These are phyloP conservation scores for Diplodia corticola DNA, from an alignment of 2,329 filamentous ascomycete genomes.

Conservation along the genomic window DNA sequence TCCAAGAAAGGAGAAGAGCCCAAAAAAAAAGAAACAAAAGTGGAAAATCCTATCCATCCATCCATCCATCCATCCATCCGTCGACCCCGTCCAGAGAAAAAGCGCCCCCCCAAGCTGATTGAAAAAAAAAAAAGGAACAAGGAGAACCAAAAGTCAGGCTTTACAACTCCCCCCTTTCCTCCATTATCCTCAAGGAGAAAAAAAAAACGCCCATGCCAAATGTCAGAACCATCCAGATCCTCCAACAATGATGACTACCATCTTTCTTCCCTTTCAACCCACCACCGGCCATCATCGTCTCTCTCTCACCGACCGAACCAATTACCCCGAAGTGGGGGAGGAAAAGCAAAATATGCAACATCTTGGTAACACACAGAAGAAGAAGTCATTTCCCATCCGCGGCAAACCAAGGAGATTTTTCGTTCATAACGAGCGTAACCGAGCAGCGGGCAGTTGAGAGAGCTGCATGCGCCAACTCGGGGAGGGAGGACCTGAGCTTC, in stretches of 20 bases:
- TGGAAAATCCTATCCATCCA: not conserved
- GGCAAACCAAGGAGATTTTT: conserved; percentile 8
- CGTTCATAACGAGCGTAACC: not conserved
- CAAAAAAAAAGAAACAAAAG: not conserved
- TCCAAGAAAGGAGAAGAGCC: not conserved
- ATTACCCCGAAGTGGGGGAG: not conserved
- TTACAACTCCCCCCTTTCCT: not conserved
- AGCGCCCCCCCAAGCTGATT: not conserved
- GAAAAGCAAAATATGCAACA: not conserved
- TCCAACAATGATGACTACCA: not conserved
- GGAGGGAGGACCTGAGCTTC: not conserved
- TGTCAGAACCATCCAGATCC: not conserved
- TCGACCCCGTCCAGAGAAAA: not conserved
- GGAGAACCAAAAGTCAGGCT: not conserved
- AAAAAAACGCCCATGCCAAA: not conserved
- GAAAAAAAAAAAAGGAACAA: not conserved
- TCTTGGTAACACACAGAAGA: not conserved
- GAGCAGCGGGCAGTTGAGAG: not conserved
- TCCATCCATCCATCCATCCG: not conserved
- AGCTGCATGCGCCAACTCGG: not conserved
- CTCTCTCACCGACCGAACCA: not conserved
- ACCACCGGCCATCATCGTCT: not conserved
- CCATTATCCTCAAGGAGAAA: not conserved
- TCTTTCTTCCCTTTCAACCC: not conserved
- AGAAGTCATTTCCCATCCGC: not conserved